These are phyloP conservation scores for Colletotrichum destructivum DNA, from an alignment of 2,329 filamentous ascomycete genomes.

Conservation along the genomic window DNA sequence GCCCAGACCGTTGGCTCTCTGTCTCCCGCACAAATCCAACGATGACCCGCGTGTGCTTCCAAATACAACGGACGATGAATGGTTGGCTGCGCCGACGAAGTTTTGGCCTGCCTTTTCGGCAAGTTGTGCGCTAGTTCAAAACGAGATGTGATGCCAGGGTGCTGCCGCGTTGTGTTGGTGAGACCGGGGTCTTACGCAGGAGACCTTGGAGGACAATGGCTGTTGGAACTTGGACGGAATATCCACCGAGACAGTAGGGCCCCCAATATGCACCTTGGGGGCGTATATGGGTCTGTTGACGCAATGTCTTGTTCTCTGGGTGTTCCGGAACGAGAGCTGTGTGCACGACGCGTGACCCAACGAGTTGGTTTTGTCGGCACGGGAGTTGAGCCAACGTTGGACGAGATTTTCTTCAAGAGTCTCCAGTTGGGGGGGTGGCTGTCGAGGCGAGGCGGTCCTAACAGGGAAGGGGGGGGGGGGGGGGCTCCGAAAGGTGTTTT, in stretches of 20 bases:
- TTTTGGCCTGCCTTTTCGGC: constrained; percentile 15
- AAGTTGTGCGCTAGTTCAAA: constrained; percentile 29
- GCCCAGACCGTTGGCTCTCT: constrained; percentile 22
- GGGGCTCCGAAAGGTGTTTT: constrained; percentile 1
- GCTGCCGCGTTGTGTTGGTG: constrained; percentile 23
- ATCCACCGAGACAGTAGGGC: constrained; percentile 22
- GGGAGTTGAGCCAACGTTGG: background rate
- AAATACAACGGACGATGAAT: constrained; percentile 19
- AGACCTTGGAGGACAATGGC: constrained; percentile 35
- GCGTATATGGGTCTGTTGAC: constrained; percentile 30
- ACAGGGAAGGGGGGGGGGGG: background rate
- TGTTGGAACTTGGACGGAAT: constrained; percentile 26
- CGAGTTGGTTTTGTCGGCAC: constrained; percentile 22
- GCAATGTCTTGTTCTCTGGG: constrained; percentile 26
- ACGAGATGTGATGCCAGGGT: constrained; percentile 30
- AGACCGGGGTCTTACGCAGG: constrained; percentile 30
- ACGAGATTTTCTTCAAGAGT: background rate
- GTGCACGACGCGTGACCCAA: constrained; percentile 24
- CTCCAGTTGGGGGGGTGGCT: background rate
- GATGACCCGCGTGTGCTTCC: constrained; percentile 15
- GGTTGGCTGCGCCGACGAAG: constrained; percentile 7
- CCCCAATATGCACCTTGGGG: constrained; percentile 21
- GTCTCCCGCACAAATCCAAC: constrained; percentile 19
- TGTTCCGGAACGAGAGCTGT: constrained; percentile 13
- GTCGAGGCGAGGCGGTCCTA: background rate